phyloP scores from a whole-genome alignment of 345 rosid species.

The Clausena lansium region DNA sequence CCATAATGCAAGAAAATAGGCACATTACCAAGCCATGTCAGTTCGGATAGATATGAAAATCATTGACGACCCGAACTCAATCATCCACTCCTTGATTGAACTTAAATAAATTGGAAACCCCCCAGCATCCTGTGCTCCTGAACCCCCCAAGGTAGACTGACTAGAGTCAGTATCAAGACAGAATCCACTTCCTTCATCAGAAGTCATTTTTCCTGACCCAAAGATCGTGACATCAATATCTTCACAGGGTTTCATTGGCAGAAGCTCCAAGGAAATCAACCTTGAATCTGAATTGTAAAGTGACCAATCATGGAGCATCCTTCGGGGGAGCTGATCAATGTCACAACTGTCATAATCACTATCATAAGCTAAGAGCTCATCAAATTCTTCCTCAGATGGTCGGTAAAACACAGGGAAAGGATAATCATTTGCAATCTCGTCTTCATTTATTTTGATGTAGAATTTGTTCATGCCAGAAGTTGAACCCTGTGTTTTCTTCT shows the following conservation, averaged over 20 bases:
- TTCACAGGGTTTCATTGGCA: slow-evolving; percentile 70
- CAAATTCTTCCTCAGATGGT: slow-evolving; percentile 54
- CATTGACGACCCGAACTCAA: slow-evolving; percentile 68
- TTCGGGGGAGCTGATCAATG: slow-evolving; percentile 56
- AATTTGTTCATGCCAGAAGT: slow-evolving; percentile 43
- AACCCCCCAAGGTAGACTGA: slow-evolving; percentile 40
- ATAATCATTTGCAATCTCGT: slow-evolving; percentile 80
- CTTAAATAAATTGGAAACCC: slow-evolving; percentile 61
- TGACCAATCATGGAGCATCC: slow-evolving; percentile 79
- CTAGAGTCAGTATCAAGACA: slow-evolving; percentile 41
- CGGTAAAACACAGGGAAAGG: slow-evolving; percentile 82
- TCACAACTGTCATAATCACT: slow-evolving; percentile 34
- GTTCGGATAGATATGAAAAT: slow-evolving; percentile 66
- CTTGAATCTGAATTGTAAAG: slow-evolving; percentile 74
- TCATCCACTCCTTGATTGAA: slow-evolving; percentile 84
- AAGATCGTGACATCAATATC: slow-evolving; percentile 72
- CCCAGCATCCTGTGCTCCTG: slow-evolving; percentile 30
- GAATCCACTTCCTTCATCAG: slow-evolving; percentile 63
- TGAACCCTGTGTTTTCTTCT: slow-evolving; percentile 41
- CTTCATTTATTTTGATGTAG: slow-evolving; percentile 78
- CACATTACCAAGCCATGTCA: slow-evolving; percentile 74
- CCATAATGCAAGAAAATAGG: background rate
- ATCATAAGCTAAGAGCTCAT: slow-evolving; percentile 55
- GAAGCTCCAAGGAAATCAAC: slow-evolving; percentile 75
- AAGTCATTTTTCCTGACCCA: slow-evolving; percentile 72